Base-by-base conservation (phyloP, 192 early-diverging fungal genomes). In the Gonapodya prolifera region DNA sequence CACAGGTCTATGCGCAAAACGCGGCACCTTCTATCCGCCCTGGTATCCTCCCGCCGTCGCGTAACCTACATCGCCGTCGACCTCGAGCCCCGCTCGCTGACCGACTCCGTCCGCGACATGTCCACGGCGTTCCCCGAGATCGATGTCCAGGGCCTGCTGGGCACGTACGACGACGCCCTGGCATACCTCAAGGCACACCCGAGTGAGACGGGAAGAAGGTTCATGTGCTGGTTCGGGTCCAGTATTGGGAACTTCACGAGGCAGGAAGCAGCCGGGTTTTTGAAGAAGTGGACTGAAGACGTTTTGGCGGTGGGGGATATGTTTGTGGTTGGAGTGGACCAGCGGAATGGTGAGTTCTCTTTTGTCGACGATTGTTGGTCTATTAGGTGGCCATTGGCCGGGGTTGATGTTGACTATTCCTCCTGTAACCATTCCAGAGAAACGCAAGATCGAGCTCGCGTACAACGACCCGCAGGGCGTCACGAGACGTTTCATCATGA, bases 61-160 rank as follows among this genome's bases (percentile, higher is more conserved):
- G 82, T 95, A 1, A 91, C 89, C 0, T 98, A 96, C 82, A 96
- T 93, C 81, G 95, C 96, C 2, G 85, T 96, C 8, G 96, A 98
- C 79, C 89, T 98, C 30, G 92, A 93, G 77, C 88, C 91, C 28
- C 77, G 85, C 30, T 92, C 94, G 30, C 85, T 98, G 29, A 86
- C 86, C 74, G 81, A 87, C 61, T 93, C 93, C 1, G 83, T 98
- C 70, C 83, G 80, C 1, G 86, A 86, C 0, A 79, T 98, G 1
- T 90, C 90, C 1, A 74, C 81, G 13, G 70, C 78, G 0, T 95
- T 91, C 80, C 77, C 83, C 23, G 88, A 91, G 78, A 84, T 96
- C 77, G 81, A 89, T 30, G 88, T 94, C 45, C 81, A 89, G 17
- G 96, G 94, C 1, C 83, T 98, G 28, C 88, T 91, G 76, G 95